Evolutionary conservation across 1,284 basidiomycete genomes (phyloP).

Genomic region (Cryptococcus deneoformans): DNA sequence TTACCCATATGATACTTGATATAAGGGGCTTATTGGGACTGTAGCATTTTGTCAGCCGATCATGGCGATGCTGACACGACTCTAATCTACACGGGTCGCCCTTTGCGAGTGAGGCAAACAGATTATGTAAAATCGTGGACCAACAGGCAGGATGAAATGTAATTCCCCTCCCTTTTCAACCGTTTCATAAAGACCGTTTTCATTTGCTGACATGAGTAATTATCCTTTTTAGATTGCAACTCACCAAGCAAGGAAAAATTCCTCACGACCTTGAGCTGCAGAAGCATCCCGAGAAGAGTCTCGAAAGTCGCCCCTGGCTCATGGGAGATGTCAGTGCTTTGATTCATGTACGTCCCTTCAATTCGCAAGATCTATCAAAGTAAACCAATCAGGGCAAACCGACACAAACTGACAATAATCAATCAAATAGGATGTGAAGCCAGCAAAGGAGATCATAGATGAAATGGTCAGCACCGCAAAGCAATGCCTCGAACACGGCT

Average conservation of each 20-base stretch:
- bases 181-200: background rate
- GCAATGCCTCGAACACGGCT: conserved; percentile 27
- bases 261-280: conserved; percentile 68
- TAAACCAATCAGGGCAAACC: background rate
- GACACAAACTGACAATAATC: background rate
- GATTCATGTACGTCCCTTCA: conserved; percentile 53
- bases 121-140: conserved; percentile 74
- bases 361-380: background rate
- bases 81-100: conserved; percentile 82
- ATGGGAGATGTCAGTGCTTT: conserved; percentile 76
- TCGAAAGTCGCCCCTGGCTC: conserved; percentile 65
- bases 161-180: background rate
- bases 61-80: conserved; percentile 61
- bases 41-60: conserved; percentile 39
- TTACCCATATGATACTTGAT: background rate
- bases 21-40: background rate
- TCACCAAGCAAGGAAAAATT: conserved; percentile 72
- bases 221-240: conserved; percentile 63
- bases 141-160: conserved; percentile 48
- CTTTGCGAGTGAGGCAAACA: conserved; percentile 75
- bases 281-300: conserved; percentile 69
- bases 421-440: conserved; percentile 59
- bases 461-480: conserved; percentile 57
- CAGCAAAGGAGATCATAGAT: conserved; percentile 76
- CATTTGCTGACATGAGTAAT: conserved; percentile 54